Evolutionary conservation across 768 basidiomycete genomes (phyloP).

Genomic region (Filobasidium floriforme): DNA sequence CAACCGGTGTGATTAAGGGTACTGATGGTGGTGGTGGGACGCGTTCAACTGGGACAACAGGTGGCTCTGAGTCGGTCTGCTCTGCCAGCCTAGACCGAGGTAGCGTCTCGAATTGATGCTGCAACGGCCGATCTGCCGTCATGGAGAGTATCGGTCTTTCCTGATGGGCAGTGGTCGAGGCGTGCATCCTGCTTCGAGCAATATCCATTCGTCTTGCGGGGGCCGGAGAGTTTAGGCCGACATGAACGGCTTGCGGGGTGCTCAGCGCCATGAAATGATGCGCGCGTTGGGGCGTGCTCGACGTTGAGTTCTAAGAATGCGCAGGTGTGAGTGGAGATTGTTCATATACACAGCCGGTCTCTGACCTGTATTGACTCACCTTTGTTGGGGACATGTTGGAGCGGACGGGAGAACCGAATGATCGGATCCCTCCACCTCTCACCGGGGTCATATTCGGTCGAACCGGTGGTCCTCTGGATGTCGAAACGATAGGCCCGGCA

Average conservation of each 20-base stretch:
- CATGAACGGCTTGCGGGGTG: neutral
- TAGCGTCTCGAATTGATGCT: neutral
- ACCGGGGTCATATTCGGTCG: conserved; percentile 6
- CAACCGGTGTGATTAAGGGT: neutral
- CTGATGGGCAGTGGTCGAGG: neutral
- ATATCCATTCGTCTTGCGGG: neutral
- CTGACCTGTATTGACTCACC: neutral
- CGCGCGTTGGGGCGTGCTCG: neutral
- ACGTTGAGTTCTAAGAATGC: neutral
- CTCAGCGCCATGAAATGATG: neutral
- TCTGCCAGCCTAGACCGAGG: neutral
- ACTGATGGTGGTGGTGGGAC: no score
- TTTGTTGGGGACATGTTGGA: neutral
- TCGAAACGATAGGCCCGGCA: neutral
- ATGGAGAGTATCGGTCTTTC: no score
- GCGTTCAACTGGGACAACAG: neutral
- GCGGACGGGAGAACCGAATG: neutral
- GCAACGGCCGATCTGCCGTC: neutral
- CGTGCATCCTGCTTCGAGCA: neutral
- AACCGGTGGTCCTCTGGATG: neutral
- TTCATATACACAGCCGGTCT: no score
- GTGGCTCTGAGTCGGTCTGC: neutral
- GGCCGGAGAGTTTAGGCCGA: neutral
- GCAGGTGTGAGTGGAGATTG: neutral
- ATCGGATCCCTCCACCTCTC: neutral